These are phyloP conservation scores for Fomes fomentarius DNA, from an alignment of 1,284 basidiomycete species.

Conservation along the genomic window DNA sequence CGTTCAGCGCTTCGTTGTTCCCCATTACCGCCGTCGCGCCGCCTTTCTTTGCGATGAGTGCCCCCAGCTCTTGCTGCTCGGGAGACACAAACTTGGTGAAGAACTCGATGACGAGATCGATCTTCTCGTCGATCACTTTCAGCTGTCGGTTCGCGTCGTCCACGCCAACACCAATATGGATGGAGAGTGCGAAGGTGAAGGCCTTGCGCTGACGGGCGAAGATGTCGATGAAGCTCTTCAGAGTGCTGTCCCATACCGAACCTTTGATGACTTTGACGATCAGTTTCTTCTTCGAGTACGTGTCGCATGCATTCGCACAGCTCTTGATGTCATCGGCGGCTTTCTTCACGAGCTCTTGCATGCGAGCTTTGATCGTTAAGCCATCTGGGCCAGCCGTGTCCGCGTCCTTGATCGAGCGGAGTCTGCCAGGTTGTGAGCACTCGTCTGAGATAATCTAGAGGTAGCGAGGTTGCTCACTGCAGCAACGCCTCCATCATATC, in stretches of 20 bases:
- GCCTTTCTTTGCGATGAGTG: slow-evolving; percentile 21
- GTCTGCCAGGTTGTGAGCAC: slow-evolving; percentile 5
- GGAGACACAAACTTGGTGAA: slow-evolving; percentile 16
- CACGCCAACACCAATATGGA: slow-evolving; percentile 39
- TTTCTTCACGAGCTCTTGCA: slow-evolving; percentile 23
- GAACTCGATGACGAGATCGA: slow-evolving; percentile 11
- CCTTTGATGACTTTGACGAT: slow-evolving; percentile 39
- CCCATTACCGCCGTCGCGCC: slow-evolving; percentile 21
- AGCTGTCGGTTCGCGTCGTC: slow-evolving; percentile 38
- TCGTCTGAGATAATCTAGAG: no score
- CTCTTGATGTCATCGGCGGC: slow-evolving; percentile 34
- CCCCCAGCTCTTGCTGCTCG: slow-evolving; percentile 21
- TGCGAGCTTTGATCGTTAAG: slow-evolving; percentile 15
- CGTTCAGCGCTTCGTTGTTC: slow-evolving; percentile 20
- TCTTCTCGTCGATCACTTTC: slow-evolving; percentile 28
- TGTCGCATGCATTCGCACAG: slow-evolving; percentile 37
- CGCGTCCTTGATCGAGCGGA: slow-evolving; percentile 27
- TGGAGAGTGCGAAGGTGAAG: slow-evolving; percentile 36
- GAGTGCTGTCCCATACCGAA: slow-evolving; percentile 34
- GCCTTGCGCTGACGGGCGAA: slow-evolving; percentile 38
- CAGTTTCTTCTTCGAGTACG: slow-evolving; percentile 34
- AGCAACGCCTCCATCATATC: slow-evolving; percentile 46
- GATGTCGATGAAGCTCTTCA: slow-evolving; percentile 32
- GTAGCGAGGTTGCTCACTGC: slow-evolving; percentile 34
- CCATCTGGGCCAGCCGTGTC: slow-evolving; percentile 25